These are phyloP conservation scores for Podaxis carcinomalis DNA, from an alignment of 768 basidiomycete genomes.

Conservation along the genomic window DNA sequence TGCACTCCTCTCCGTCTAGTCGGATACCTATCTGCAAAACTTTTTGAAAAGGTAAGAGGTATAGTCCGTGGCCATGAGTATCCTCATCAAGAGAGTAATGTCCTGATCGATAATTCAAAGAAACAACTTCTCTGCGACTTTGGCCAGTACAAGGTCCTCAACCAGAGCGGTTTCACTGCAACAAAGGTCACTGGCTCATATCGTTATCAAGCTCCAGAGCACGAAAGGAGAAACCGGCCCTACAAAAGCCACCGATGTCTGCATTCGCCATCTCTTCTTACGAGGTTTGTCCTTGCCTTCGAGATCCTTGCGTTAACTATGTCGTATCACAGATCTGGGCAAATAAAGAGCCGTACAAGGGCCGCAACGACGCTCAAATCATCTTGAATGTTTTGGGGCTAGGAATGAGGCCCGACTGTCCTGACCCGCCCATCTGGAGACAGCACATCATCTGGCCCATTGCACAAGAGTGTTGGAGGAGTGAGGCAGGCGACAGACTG, in stretches of 20 bases:
- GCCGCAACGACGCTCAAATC: no score
- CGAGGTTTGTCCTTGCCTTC: background rate
- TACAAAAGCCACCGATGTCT: background rate
- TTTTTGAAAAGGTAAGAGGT: background rate
- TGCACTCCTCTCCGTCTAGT: background rate
- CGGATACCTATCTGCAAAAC: background rate
- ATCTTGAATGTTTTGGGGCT: no score
- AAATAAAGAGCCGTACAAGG: background rate
- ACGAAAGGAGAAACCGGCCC: background rate
- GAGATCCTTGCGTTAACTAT: background rate
- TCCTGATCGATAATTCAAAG: background rate
- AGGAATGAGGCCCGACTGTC: no score
- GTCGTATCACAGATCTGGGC: background rate
- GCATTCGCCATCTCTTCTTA: background rate
- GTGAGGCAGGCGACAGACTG: no score
- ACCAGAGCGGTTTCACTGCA: background rate
- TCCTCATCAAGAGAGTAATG: background rate
- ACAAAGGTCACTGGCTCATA: no score
- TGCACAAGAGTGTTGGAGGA: no score
- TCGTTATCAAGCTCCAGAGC: background rate
- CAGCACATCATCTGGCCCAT: no score
- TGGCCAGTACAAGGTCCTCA: background rate
- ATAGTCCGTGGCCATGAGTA: background rate
- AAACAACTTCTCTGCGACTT: background rate
- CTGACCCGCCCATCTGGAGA: no score